phyloP scores from a whole-genome alignment of 2,329 filamentous ascomycete species.

The Aspergillus hiratsukae region DNA sequence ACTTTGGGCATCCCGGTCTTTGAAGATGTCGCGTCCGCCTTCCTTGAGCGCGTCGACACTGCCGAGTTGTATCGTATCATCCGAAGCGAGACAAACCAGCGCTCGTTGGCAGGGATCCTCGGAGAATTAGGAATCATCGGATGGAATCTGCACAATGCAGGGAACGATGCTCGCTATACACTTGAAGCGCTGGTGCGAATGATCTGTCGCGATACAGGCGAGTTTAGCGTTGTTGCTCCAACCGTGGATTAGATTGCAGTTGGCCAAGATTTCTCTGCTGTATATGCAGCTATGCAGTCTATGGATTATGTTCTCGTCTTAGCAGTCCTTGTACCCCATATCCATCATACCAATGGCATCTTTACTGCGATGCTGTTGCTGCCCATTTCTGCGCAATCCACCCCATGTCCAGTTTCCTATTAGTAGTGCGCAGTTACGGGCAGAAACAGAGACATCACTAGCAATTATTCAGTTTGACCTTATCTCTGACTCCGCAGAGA shows the following conservation, averaged over 20 bases:
- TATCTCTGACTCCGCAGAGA: no score
- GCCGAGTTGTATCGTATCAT: slow-evolving; percentile 64
- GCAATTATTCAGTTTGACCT: no score
- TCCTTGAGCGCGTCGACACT: slow-evolving; percentile 69
- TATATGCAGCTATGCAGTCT: neutral
- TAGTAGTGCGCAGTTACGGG: no score
- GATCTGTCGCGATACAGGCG: neutral
- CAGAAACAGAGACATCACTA: no score
- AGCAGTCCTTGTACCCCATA: no score
- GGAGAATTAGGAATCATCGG: slow-evolving; percentile 58
- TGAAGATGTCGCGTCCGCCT: slow-evolving; percentile 29
- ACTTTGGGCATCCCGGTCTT: slow-evolving; percentile 57
- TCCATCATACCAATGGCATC: no score
- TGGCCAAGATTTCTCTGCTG: neutral
- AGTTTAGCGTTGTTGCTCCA: neutral
- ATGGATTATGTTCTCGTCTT: no score
- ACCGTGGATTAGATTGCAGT: neutral
- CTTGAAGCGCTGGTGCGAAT: slow-evolving; percentile 68
- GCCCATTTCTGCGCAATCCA: no score
- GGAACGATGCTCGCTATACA: slow-evolving; percentile 81
- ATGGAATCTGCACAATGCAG: slow-evolving; percentile 74
- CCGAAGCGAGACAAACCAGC: slow-evolving; percentile 49
- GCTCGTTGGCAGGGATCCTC: slow-evolving; percentile 60
- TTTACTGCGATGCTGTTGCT: no score
- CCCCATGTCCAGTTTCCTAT: no score